Percentiles rank a stretch among this genome's conserved stretches.
phyloP scores from a whole-genome alignment of 257 asterid genomes.

The Primulina tabacum region DNA sequence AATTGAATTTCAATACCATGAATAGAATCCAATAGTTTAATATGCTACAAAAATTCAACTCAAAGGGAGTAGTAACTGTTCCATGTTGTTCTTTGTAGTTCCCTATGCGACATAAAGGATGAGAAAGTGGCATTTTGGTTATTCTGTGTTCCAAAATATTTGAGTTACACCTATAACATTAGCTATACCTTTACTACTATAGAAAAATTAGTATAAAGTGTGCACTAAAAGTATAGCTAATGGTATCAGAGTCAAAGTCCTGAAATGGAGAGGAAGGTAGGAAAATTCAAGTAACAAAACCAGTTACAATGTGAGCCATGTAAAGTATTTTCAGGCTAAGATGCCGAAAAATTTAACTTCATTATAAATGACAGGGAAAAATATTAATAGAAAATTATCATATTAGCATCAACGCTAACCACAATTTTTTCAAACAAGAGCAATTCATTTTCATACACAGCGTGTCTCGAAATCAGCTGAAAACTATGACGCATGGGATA shows the following conservation, averaged over 20 bases:
- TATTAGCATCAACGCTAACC: neutral
- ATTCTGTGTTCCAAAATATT: too few relatives aligned
- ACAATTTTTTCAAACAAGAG: neutral
- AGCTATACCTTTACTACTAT: too few relatives aligned
- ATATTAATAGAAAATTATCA: neutral
- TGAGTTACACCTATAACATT: too few relatives aligned
- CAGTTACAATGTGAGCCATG: neutral
- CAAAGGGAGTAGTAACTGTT: neutral
- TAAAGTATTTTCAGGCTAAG: neutral
- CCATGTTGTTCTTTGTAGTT: too few relatives aligned
- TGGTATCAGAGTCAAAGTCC: too few relatives aligned
- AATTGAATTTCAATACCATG: slow-evolving; percentile 21
- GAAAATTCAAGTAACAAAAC: slow-evolving; percentile 12
- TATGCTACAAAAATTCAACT: neutral
- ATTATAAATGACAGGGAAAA: slow-evolving; percentile 8
- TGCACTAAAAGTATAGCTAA: too few relatives aligned
- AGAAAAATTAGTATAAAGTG: too few relatives aligned
- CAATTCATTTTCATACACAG: neutral
- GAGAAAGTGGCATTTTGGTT: neutral
- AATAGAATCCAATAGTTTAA: slow-evolving; percentile 10
- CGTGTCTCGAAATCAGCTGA: neutral
- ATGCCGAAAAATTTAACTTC: neutral
- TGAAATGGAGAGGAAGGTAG: neutral
- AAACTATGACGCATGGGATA: neutral
- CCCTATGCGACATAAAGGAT: too few relatives aligned